These are phyloP conservation scores for Cinnamomum micranthum DNA, from an alignment of 164 flowering plant genomes.

Conservation along the genomic window DNA sequence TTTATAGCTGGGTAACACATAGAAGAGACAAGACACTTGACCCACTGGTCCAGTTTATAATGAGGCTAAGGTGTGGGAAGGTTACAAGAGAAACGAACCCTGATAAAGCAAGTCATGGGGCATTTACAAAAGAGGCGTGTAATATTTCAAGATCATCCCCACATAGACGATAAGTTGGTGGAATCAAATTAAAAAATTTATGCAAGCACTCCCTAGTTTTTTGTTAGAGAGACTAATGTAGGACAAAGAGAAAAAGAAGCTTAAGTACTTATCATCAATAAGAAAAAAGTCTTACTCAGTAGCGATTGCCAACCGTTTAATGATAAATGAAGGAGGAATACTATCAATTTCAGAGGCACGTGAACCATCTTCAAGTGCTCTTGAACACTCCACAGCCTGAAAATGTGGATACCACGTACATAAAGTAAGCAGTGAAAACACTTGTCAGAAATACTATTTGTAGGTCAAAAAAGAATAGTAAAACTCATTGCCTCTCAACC, in stretches of 20 bases:
- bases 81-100: too few relatives aligned
- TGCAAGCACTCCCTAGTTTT: too few relatives aligned
- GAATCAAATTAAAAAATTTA: too few relatives aligned
- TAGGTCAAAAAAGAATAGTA: not conserved
- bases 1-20: too few relatives aligned
- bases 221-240: not conserved
- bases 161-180: too few relatives aligned
- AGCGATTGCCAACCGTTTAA: slow-evolving; percentile 73
- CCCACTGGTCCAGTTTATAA: too few relatives aligned
- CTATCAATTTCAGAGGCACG: slow-evolving; percentile 20
- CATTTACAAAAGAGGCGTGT: too few relatives aligned
- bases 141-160: too few relatives aligned
- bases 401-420: slow-evolving; percentile 6
- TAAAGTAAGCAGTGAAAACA: not conserved
- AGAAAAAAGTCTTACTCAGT: slow-evolving; percentile 55
- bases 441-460: not conserved
- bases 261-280: not conserved
- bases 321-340: slow-evolving; percentile 54
- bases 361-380: slow-evolving; percentile 23
- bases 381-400: slow-evolving; percentile 43
- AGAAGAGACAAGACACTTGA: too few relatives aligned
- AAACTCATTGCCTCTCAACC: not conserved
- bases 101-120: too few relatives aligned
- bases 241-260: not conserved
- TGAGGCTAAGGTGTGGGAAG: too few relatives aligned